Evolutionary conservation across 2,329 filamentous ascomycete genomes (phyloP), one percentile per base, ranked within the genome.

Genomic region (Sporothrix brasiliensis): DNA sequence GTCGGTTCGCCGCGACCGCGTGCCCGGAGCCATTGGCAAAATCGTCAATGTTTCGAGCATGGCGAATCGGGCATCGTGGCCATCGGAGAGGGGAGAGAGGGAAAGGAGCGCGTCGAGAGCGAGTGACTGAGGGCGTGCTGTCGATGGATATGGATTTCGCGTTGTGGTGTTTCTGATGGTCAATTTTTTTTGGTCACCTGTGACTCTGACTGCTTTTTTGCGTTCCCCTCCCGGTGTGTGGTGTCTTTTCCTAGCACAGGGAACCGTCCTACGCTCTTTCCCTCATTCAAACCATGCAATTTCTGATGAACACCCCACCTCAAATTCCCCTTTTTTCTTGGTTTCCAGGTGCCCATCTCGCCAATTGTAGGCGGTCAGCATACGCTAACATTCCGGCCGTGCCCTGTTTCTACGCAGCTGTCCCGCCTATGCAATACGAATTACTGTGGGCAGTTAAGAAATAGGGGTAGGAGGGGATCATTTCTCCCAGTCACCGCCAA

Each of bases 1-100:
- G 53, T 74, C 73, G 44, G 73, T 69, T 54, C 73, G 73, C 54
- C 74, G 74, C 71, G 75, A 73, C 68, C 75, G 75, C 44, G 74
- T 75, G 68, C 73, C 73, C 27, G 73, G 69, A 71, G 73, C 72
- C 73, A 75, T 75, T 54, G 74, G 69, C 73, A 71, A 9, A 54
- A 73, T 73, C 44, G 68, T 68, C 63, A 72, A 56, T 69, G 73
- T 74, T 70, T 71, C 73, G 24, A 72, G 53, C 74, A 75, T 75
- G 68, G 70, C 70, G 70, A 69, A 49, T 53, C 44, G 69, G 19
- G 68, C 69, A 73, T 71, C 41, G 41, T 61, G 50, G 47, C 63
- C 66, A 39, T n/a, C 16, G 21, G 24, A 19, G 24, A 21, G 5
- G 30, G 3, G 39, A 30, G 11, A 14, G 50, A 61, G 34, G 44